Base-by-base conservation (phyloP, 352 stramenopile genomes). In the Pythium vanterpoolii region DNA sequence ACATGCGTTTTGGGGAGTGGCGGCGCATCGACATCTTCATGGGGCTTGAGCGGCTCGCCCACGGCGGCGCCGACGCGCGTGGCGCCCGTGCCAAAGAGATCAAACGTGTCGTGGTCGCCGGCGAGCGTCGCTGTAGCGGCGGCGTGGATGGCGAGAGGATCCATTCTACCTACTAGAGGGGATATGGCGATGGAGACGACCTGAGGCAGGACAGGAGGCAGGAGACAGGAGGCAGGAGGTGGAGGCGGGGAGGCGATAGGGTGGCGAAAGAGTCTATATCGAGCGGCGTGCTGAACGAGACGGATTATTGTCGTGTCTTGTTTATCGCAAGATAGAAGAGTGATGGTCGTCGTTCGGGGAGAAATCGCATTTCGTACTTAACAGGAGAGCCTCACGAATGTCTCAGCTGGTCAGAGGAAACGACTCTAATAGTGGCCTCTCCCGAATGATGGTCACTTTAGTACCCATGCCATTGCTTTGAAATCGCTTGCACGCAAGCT, bases 21-120 rank as follows among this genome's bases (percentile, higher is more conserved):
- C 13, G 45, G 45, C 45, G 45, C 26, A 18, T 51, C 45, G 45
- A 51, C 45, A 6, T 51, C 27, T 9, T 51, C 51, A 0, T 23
- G 38, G 2, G 40, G n/a, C 24, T 60, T 36, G 1, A 40, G 23
- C 4, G 60, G 16, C 11, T 26, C 30, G 27, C 26, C 44, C 3
- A 56, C 40, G n/a, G 30, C 13, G 23, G 30, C 54, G 30, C 23
- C 53, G 28, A 59, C 36, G 18, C 31, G 21, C 24, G 56, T 6
- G 33, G 26, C 19, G 28, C 48, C 31, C 14, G 49, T 42, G 40
- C 58, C 58, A 26, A 66, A 66, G 33, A 66, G 45, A 44, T 66
- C 60, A 31, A 57, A 66, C 40, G 48, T 39, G 44, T 59, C 38
- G 21, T 59, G 19, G 49, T 51, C 26, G 45, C 33, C 26, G 18